Percentiles rank a stretch among this genome's conserved stretches.
Conservation (phyloP, 495 filamentous ascomycete genomes). For the Talaromyces nanjingensis region DNA sequence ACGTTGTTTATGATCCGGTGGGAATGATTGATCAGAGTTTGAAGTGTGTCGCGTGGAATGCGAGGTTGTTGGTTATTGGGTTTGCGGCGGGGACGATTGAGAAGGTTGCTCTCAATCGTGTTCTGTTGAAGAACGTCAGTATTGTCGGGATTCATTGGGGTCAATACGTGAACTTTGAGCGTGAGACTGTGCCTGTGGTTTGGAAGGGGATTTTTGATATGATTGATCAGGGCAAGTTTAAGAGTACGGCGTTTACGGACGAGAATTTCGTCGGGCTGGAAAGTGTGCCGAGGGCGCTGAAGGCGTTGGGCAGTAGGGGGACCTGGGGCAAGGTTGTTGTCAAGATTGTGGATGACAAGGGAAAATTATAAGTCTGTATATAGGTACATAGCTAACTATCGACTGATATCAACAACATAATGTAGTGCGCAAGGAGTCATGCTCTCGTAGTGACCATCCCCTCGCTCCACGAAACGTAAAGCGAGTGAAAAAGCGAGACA, state of each 20-base stretch:
- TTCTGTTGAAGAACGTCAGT: constrained; percentile 88
- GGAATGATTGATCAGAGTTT: constrained; percentile 76
- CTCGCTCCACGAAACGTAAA: constrained; percentile 5
- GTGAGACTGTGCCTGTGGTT: constrained; percentile 59
- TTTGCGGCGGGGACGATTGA: constrained; percentile 88
- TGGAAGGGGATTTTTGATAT: constrained; percentile 79
- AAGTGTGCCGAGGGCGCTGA: constrained; percentile 66
- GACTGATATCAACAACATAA: neutral
- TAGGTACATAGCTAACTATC: neutral
- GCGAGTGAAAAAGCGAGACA: constrained; percentile 19
- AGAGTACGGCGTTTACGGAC: constrained; percentile 74
- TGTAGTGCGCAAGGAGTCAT: constrained; percentile 50
- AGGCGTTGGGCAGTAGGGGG: constrained; percentile 68
- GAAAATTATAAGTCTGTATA: constrained; percentile 15
- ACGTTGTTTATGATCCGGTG: constrained; percentile 88
- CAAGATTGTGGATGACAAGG: constrained; percentile 63
- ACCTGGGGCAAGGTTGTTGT: constrained; percentile 98
- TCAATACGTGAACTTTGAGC: constrained; percentile 67
- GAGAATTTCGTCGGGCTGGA: constrained; percentile 77
- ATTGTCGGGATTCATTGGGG: constrained; percentile 92
- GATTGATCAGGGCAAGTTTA: constrained; percentile 71
- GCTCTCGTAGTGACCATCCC: constrained; percentile 31
- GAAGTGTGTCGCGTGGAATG: constrained; percentile 90
- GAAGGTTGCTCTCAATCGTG: constrained; percentile 85
- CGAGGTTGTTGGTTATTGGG: constrained; percentile 76